phyloP scores from a whole-genome alignment of 176 grass and related monocot species.

The Hordeum vulgare region DNA sequence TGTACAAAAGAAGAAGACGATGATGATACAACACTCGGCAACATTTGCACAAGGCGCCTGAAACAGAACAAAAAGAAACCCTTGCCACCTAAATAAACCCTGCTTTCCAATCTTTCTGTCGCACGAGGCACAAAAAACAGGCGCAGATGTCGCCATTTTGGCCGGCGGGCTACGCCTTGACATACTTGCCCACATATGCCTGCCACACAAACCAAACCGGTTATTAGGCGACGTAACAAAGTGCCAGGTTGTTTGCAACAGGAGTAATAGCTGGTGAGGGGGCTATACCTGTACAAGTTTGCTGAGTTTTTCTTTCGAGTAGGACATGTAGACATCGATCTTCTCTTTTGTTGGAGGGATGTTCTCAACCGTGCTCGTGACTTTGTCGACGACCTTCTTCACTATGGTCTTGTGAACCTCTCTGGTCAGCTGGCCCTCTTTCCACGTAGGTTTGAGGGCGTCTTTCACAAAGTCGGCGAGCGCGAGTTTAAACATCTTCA shows the following conservation, averaged over 20 bases:
- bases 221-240: background rate
- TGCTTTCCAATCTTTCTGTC: background rate
- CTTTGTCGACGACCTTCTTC: conserved; percentile 97
- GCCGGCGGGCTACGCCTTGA: conserved; percentile 22
- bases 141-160: background rate
- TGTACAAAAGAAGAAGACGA: conserved; percentile 14
- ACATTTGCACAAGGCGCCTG: background rate
- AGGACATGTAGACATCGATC: conserved; percentile 75
- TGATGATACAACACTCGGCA: background rate
- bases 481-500: conserved; percentile 80
- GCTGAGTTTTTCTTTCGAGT: conserved; percentile 70
- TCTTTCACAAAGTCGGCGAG: conserved; percentile 93
- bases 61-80: background rate
- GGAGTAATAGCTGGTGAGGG: background rate
- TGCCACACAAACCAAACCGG: conserved; percentile 14
- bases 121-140: background rate
- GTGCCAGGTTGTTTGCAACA: background rate
- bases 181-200: conserved; percentile 91
- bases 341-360: conserved; percentile 88
- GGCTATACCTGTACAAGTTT: conserved; percentile 84
- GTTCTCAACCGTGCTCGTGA: conserved; percentile 69
- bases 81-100: background rate
- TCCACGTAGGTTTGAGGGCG: conserved; percentile 86
- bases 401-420: conserved; percentile 93
- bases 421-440: conserved; percentile 88